A percentile compares a stretch with the other conserved stretches of the same genome.
Evolutionary conservation across 2,329 filamentous ascomycete species (phyloP).

Genomic region (Aspergillus fumigatus): DNA sequence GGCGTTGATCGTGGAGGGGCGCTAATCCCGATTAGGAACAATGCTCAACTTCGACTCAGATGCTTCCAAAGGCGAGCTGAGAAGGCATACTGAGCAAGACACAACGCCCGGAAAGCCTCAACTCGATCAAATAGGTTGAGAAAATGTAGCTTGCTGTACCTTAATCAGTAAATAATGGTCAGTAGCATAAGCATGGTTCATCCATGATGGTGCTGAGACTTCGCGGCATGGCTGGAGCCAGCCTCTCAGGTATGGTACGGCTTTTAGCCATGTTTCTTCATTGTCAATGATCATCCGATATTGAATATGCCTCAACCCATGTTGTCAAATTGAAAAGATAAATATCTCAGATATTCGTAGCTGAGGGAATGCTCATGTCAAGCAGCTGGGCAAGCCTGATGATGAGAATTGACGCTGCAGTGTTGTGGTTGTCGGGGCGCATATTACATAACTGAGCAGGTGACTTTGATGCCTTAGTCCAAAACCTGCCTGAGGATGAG

Average conservation of each 20-base stretch:
- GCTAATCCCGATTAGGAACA: slow-evolving; percentile 35
- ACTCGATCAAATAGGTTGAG: not conserved
- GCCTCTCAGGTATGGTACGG: slow-evolving; percentile 4
- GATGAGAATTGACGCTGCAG: slow-evolving; percentile 11
- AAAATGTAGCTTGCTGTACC: not conserved
- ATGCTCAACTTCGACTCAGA: slow-evolving; percentile 16
- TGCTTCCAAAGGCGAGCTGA: slow-evolving; percentile 1
- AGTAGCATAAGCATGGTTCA: not conserved
- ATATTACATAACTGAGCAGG: slow-evolving; percentile 16
- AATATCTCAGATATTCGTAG: not conserved
- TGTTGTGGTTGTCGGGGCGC: slow-evolving; percentile 10
- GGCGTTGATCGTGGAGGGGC: slow-evolving; percentile 22
- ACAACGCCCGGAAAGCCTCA: not conserved
- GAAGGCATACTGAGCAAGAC: not conserved
- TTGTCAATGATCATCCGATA: not conserved
- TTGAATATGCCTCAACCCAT: not conserved
- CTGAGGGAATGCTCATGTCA: slow-evolving; percentile 8
- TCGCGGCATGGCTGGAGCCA: slow-evolving; percentile 5
- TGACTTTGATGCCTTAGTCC: slow-evolving; percentile 6
- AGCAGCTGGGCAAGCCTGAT: slow-evolving; percentile 6
- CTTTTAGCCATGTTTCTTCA: not conserved
- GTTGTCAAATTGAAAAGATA: slow-evolving; percentile 6
- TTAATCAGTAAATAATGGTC: not conserved
- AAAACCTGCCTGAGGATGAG: slow-evolving; percentile 9
- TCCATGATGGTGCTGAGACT: not conserved